phyloP scores from a whole-genome alignment of 306 rosid species.

The Hippophae gyantsensis region DNA sequence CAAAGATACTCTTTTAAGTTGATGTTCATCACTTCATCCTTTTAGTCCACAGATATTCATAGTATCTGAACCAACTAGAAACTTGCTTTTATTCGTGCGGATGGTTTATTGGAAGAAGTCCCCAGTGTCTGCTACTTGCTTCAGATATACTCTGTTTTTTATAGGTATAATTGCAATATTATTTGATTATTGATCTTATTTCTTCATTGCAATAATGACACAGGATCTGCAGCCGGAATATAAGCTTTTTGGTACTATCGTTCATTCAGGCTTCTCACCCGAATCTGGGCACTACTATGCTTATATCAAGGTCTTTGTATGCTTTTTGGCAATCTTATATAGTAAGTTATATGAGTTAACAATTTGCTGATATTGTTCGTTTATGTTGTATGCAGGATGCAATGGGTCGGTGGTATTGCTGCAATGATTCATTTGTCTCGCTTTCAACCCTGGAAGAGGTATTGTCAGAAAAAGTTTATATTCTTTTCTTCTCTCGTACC shows the following conservation, averaged over 20 bases:
- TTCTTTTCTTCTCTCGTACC: constrained; percentile 87
- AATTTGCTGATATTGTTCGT: constrained; percentile 11
- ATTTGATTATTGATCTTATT: neutral
- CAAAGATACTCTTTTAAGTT: too few relatives aligned
- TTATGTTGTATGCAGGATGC: constrained; percentile 58
- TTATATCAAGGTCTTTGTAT: constrained; percentile 60
- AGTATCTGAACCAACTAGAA: neutral
- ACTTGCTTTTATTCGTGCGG: neutral
- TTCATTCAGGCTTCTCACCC: constrained; percentile 92
- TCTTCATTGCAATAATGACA: constrained; percentile 11
- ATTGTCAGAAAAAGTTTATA: constrained; percentile 87
- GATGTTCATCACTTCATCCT: too few relatives aligned
- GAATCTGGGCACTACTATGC: constrained; percentile 98
- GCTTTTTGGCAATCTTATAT: neutral
- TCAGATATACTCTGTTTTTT: too few relatives aligned
- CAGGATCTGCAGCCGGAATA: constrained; percentile 96
- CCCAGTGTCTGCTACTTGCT: too few relatives aligned
- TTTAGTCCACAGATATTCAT: neutral
- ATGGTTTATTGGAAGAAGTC: neutral
- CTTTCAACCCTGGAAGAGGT: constrained; percentile 77
- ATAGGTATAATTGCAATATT: neutral
- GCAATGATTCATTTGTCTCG: constrained; percentile 78
- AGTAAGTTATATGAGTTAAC: neutral
- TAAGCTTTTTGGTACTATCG: constrained; percentile 94
- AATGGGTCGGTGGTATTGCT: constrained; percentile 82